Base-by-base conservation (phyloP, 768 basidiomycete genomes). In the Termitomyces sp. region DNA sequence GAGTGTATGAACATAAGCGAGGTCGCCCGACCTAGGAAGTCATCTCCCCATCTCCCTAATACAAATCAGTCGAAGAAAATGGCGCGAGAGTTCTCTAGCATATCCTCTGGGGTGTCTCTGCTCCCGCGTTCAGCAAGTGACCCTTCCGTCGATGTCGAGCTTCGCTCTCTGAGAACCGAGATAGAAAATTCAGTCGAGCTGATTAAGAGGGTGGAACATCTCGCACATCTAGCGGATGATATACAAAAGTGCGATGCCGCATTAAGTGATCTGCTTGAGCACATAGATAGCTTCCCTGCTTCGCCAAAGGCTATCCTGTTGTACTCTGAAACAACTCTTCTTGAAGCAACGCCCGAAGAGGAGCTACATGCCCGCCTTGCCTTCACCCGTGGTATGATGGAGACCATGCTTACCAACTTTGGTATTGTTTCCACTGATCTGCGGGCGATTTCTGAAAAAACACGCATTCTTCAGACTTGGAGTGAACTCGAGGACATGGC, bases 241-340 rank as follows among this genome's bases (percentile, higher is more conserved):
- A 66, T 87, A 9, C 74, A 75, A 25, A 64, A 66, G 18, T 91
- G 89, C 60, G 92, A 95, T 65, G 72, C 76, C n/a, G 82, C 85
- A 20, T 74, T 94, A 41, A 94, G 92, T 61, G 90, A 94, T 66
- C 75, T 94, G 5, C 73, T 95, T 43, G 89, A 93, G 63, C 89
- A 93, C 63, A 77, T 93, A 51, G 92, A 95, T 66, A 91, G 88
- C 62, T 93, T 85, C 64, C 91, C 92, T 9, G 77, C 81, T 3
- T 66, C 74, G 31, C 86, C 85, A 5, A 65, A 73, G 25, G 75
- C 78, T 5, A 68, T 78, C 2, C 65, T 85, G 31, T 75, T 81
- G 4, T 83, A 84, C 22, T 69, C 74, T 15, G 82, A 83, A 58
- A 56, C 70, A 54, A 73, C 75, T 32, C 67, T 73, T 12, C 57